Conservation (phyloP, 495 filamentous ascomycete genomes). For the Aspergillus coremiiformis region DNA sequence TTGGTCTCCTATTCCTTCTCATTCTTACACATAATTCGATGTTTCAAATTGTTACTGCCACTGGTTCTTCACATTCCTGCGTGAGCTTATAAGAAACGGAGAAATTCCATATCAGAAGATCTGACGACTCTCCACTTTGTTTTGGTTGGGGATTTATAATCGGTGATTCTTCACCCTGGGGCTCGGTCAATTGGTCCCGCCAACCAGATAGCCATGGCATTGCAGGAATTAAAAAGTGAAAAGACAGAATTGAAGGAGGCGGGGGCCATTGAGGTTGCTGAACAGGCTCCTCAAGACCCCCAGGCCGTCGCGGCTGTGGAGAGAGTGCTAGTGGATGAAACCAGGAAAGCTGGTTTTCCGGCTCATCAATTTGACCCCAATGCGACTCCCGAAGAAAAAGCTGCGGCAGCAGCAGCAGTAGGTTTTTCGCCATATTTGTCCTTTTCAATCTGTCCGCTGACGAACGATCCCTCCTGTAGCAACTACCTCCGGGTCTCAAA, state of each 20-base stretch:
- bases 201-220: constrained; percentile 31
- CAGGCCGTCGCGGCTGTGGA: constrained; percentile 65
- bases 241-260: constrained; percentile 67
- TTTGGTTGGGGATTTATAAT: constrained; percentile 10
- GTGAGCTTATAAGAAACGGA: neutral
- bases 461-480: constrained; percentile 31
- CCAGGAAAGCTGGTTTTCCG: constrained; percentile 62
- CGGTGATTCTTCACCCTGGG: constrained; percentile 14
- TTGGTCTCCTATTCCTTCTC: neutral
- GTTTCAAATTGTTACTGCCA: neutral
- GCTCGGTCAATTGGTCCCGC: constrained; percentile 3
- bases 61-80: neutral
- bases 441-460: constrained; percentile 9
- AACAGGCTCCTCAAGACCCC: constrained; percentile 55
- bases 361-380: constrained; percentile 85
- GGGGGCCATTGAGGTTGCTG: constrained; percentile 57
- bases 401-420: constrained; percentile 70
- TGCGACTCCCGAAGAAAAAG: constrained; percentile 78
- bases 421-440: constrained; percentile 21
- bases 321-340: constrained; percentile 63
- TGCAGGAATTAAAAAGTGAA: constrained; percentile 25
- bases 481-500: constrained; percentile 55
- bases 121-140: neutral
- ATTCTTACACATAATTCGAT: neutral
- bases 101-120: constrained; percentile 1